phyloP scores from a whole-genome alignment of 495 filamentous ascomycete species.

The Hyaloscypha bicolor region DNA sequence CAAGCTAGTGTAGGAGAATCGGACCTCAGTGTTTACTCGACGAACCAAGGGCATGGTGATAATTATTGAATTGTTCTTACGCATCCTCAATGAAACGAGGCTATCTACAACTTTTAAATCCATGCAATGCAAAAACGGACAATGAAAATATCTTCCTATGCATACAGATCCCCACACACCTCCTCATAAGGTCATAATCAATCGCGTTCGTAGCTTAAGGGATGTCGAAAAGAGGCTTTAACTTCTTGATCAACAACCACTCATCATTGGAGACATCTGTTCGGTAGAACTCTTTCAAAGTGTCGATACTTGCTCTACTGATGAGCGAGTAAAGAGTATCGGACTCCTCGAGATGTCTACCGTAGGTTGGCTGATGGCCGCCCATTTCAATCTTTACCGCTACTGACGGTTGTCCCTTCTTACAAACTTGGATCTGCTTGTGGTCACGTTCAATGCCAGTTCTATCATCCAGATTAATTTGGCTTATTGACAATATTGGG shows the following conservation, averaged over 20 bases:
- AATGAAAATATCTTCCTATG: slow-evolving; percentile 14
- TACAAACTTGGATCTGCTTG: slow-evolving; percentile 88
- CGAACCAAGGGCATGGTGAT: neutral
- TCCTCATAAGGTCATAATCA: neutral
- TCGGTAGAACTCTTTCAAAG: slow-evolving; percentile 93
- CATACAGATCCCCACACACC: slow-evolving; percentile 10
- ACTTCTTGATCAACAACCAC: slow-evolving; percentile 85
- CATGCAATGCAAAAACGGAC: slow-evolving; percentile 19
- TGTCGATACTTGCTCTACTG: slow-evolving; percentile 86
- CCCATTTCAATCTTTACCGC: slow-evolving; percentile 97
- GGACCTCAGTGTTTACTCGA: no score
- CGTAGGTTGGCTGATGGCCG: slow-evolving; percentile 91
- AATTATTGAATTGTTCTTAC: neutral
- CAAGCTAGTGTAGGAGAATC: no score
- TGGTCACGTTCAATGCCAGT: slow-evolving; percentile 96
- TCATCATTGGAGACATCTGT: slow-evolving; percentile 91
- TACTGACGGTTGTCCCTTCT: slow-evolving; percentile 94
- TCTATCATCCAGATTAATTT: slow-evolving; percentile 45
- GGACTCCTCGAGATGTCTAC: slow-evolving; percentile 92
- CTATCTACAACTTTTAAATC: slow-evolving; percentile 29
- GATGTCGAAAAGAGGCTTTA: slow-evolving; percentile 95
- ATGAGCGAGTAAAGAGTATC: slow-evolving; percentile 88
- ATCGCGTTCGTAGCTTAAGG: slow-evolving; percentile 42
- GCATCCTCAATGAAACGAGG: slow-evolving; percentile 18
- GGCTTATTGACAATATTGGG: neutral